These are phyloP conservation scores for Marchantia paleacea DNA, from an alignment of 225 moss, liverwort and hornwort species.

Conservation along the genomic window DNA sequence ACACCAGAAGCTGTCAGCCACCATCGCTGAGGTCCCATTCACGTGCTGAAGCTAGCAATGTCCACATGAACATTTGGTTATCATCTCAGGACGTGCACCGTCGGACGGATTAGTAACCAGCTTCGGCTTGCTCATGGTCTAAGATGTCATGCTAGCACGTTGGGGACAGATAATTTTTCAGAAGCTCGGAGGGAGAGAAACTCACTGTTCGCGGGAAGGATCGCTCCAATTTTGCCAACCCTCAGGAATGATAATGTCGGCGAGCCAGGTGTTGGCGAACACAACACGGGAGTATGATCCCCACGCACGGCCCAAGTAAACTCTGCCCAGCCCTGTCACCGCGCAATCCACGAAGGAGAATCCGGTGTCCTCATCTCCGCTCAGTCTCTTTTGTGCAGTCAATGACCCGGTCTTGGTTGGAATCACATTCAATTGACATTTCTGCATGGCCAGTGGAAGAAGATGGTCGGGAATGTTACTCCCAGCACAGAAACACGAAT, in stretches of 20 bases:
- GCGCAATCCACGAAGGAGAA: conserved; percentile 52
- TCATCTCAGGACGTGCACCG: too few relatives aligned
- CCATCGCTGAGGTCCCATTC: too few relatives aligned
- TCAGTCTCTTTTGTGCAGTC: conserved; percentile 67
- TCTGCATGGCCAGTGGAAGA: conserved; percentile 28
- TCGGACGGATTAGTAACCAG: too few relatives aligned
- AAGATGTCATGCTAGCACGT: too few relatives aligned
- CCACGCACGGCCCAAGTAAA: conserved; percentile 55
- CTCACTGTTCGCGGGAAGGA: conserved; percentile 40
- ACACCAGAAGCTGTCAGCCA: too few relatives aligned
- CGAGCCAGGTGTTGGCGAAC: conserved; percentile 43
- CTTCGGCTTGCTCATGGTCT: too few relatives aligned
- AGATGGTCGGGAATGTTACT: not conserved
- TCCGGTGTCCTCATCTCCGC: conserved; percentile 41
- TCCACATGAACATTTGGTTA: too few relatives aligned
- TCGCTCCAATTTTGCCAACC: conserved; percentile 51
- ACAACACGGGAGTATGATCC: conserved; percentile 43
- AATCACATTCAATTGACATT: conserved; percentile 44
- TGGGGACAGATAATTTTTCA: too few relatives aligned
- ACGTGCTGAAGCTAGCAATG: too few relatives aligned
- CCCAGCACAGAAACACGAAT: not conserved
- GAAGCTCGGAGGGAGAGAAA: not conserved
- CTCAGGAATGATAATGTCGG: conserved; percentile 42
- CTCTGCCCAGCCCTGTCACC: conserved; percentile 44
- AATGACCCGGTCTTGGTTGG: conserved; percentile 38